Evolutionary conservation across 2,329 filamentous ascomycete species (phyloP), one percentile per base, ranked within the genome.

Genomic region (Monilinia laxa): DNA sequence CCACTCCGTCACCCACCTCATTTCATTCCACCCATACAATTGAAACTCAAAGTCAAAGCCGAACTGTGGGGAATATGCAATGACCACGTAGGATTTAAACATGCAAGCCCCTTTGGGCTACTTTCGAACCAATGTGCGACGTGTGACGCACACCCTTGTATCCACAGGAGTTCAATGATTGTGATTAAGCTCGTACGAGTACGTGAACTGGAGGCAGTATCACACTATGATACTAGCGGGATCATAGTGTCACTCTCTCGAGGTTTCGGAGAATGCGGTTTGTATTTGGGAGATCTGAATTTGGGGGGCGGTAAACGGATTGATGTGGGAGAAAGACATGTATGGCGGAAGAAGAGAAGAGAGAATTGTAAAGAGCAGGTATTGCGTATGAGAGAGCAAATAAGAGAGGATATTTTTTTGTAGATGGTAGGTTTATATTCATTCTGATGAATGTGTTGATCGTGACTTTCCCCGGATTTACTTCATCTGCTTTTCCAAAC

Each of bases 41-140:
- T 23, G 25, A 18, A 49, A 35, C 10, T n/a, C 4, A 31, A 3
- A 35, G 4, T 35, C 31, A 35, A 35, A 35, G 31, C 7, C 7
- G 5, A 23, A n/a, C 20, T 49, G 45, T 20, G 45, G 45, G 45
- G 20, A 1, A 49, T 49, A 11, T n/a, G 10, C 6, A n/a, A 49
- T 10, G 45, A n/a, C 20, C 7, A 23, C 45, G 45, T n/a, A 20
- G 45, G n/a, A 49, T 5, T 2, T 14, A 23, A n/a, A 23, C 2
- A 51, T 51, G n/a, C 47, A 51, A 51, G n/a, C n/a, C n/a, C 47
- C 47, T n/a, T 25, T 51, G n/a, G 47, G 45, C 45, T 25, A 60
- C 23, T 5, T 25, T 16, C 23, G 11, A 25, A 35, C 20, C 14
- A 12, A 31, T 10, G 20, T 51, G 9, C 28, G 20, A 47, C 20